These are phyloP conservation scores for Flaveria robusta DNA, from an alignment of 129 eudicot species.

Conservation along the genomic window DNA sequence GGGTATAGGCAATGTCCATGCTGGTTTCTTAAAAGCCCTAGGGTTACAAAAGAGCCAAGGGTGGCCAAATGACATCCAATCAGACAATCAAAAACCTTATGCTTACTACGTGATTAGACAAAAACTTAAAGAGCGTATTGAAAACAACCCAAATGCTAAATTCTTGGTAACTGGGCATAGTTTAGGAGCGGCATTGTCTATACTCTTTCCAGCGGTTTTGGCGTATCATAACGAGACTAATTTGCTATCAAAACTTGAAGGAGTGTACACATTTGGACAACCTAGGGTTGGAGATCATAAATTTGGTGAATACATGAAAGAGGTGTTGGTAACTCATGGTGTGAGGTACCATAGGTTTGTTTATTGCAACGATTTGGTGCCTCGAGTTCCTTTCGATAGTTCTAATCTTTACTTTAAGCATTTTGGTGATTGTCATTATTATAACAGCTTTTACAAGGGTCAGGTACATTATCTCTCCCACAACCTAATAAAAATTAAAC, in stretches of 20 bases:
- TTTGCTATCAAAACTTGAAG: conserved; percentile 50
- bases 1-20: conserved; percentile 60
- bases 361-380: conserved; percentile 61
- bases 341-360: conserved; percentile 55
- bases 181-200: conserved; percentile 65
- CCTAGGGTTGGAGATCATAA: conserved; percentile 65
- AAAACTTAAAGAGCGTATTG: conserved; percentile 33
- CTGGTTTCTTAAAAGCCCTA: conserved; percentile 71
- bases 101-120: conserved; percentile 52
- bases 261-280: conserved; percentile 69
- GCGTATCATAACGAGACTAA: conserved; percentile 42
- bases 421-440: conserved; percentile 59
- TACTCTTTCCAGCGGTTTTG: conserved; percentile 51
- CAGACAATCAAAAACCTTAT: background rate
- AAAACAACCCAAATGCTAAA: conserved; percentile 37
- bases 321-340: conserved; percentile 29
- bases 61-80: conserved; percentile 37
- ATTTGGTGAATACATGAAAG: conserved; percentile 55
- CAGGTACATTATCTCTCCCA: conserved; percentile 37
- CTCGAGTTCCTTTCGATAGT: conserved; percentile 63
- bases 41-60: conserved; percentile 60
- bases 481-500: background rate
- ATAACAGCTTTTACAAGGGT: conserved; percentile 54
- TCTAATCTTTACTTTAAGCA: conserved; percentile 46
- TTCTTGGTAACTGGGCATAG: conserved; percentile 67